Evolutionary conservation across 345 rosid genomes (phyloP).

Genomic region (Melaleuca alternifolia): DNA sequence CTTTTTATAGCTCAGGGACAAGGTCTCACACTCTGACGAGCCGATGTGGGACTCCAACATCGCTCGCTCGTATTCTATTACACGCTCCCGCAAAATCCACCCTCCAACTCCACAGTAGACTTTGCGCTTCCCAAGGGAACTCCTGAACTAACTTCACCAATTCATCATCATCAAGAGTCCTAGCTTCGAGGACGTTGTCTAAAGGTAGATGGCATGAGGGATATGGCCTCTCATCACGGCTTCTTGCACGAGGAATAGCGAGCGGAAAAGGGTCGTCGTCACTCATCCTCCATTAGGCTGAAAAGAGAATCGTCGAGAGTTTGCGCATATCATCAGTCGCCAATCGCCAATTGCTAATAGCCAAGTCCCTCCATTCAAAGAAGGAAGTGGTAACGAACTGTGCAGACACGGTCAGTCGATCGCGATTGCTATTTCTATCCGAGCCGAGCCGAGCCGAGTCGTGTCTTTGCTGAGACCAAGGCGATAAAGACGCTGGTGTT

Average conservation of each 20-base stretch:
- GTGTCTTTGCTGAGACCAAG: neutral
- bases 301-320: neutral
- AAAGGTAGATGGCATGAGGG: neutral
- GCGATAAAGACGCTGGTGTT: neutral
- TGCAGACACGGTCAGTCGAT: neutral
- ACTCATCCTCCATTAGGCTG: neutral
- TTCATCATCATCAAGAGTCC: neutral
- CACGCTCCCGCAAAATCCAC: no score
- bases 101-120: neutral
- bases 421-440: neutral
- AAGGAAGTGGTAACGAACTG: neutral
- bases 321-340: neutral
- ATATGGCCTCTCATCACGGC: neutral
- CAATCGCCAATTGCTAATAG: no score
- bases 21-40: fast-evolving
- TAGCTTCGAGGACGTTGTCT: neutral
- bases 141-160: neutral
- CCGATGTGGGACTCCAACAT: slow-evolving; percentile 3
- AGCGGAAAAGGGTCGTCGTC: neutral
- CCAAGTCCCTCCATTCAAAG: neutral
- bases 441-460: neutral
- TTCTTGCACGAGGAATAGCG: no score
- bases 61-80: neutral
- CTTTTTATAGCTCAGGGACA: neutral
- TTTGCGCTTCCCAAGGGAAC: neutral